Percentiles rank a stretch among this genome's conserved stretches.
Conservation (phyloP, 768 basidiomycete genomes). For the Galerina sulciceps region DNA sequence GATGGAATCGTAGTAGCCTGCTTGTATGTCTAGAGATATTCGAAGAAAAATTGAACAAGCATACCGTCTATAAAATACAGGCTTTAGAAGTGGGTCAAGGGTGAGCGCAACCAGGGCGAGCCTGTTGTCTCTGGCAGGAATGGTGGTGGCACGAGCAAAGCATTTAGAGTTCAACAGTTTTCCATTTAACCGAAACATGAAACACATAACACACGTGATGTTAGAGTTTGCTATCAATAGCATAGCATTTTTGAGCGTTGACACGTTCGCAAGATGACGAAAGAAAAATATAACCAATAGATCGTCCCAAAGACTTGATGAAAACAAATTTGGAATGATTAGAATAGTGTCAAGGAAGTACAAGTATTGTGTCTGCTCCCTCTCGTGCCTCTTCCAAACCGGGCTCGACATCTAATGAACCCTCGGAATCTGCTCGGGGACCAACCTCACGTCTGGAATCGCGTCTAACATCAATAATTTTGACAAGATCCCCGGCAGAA, state of each 20-base stretch:
- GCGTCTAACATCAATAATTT: slow-evolving; percentile 56
- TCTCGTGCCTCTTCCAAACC: slow-evolving; percentile 6
- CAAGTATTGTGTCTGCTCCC: slow-evolving; percentile 35
- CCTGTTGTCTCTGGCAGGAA: slow-evolving; percentile 22
- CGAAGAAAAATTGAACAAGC: slow-evolving; percentile 12
- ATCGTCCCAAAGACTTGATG: background rate
- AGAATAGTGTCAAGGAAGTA: slow-evolving; percentile 29
- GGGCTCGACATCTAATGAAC: background rate
- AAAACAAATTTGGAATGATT: background rate
- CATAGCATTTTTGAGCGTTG: background rate
- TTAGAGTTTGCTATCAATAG: background rate
- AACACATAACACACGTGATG: slow-evolving; percentile 19
- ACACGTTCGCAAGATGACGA: background rate
- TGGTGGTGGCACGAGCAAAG: slow-evolving; percentile 17
- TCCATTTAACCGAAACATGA: slow-evolving; percentile 13
- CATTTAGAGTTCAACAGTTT: slow-evolving; percentile 3
- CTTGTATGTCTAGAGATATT: slow-evolving; percentile 27
- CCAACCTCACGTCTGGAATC: slow-evolving; percentile 27
- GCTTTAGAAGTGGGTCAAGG: slow-evolving; percentile 3
- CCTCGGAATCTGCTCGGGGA: background rate
- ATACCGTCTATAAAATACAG: slow-evolving; percentile 27
- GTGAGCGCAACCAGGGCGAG: slow-evolving; percentile 25
- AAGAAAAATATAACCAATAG: background rate
- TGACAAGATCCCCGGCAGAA: slow-evolving; percentile 51
- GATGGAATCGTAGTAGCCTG: slow-evolving; percentile 23